Evolutionary conservation across 352 stramenopile species (phyloP).

Genomic region (Phytophthora europaea): DNA sequence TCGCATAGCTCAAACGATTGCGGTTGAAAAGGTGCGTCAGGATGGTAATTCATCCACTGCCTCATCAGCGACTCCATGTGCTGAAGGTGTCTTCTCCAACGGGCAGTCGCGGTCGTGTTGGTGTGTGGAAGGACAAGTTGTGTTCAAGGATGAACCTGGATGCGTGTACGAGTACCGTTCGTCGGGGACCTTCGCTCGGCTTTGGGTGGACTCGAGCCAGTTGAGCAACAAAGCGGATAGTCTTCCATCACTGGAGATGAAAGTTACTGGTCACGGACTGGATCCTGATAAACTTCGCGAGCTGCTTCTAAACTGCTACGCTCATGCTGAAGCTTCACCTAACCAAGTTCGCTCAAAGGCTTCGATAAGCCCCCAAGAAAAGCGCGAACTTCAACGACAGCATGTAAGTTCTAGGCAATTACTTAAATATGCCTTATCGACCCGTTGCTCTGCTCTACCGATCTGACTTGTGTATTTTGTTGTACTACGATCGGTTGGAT

Average conservation of each 20-base stretch:
- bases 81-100: constrained; percentile 27
- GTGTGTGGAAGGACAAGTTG: constrained; percentile 65
- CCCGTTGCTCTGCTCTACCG: not conserved
- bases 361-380: constrained; percentile 66
- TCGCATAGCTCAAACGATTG: constrained; percentile 58
- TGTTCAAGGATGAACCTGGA: constrained; percentile 56
- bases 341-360: constrained; percentile 52
- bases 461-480: not conserved
- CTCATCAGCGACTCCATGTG: constrained; percentile 8
- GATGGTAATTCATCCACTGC: constrained; percentile 6
- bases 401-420: constrained; percentile 54
- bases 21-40: constrained; percentile 51
- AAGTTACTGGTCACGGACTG: constrained; percentile 58
- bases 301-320: constrained; percentile 71
- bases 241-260: constrained; percentile 45
- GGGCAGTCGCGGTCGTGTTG: constrained; percentile 46
- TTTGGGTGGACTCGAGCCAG: constrained; percentile 34
- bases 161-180: constrained; percentile 70
- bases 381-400: constrained; percentile 70
- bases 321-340: constrained; percentile 46
- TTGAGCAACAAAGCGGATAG: constrained; percentile 1
- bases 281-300: constrained; percentile 54
- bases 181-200: constrained; percentile 55
- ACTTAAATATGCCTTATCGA: not conserved
- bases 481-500: not conserved